Conservation (phyloP, 192 early-diverging fungal genomes). For the Diversispora epigaea region DNA sequence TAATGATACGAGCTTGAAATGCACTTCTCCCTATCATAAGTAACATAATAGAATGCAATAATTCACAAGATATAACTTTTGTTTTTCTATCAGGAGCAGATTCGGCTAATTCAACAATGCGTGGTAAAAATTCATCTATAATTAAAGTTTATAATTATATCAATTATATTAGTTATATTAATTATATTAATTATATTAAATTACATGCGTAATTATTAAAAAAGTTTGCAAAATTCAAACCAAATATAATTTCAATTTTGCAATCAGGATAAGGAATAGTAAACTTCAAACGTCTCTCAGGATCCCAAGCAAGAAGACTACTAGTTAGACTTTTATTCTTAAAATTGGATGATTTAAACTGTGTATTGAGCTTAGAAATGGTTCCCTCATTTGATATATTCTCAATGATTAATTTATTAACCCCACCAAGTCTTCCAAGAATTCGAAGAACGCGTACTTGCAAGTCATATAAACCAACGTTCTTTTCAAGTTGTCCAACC, state of each 20-base stretch:
- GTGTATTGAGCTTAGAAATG: background rate
- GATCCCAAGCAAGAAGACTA: constrained; percentile 66
- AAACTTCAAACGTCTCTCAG: constrained; percentile 56
- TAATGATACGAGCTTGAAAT: constrained; percentile 46
- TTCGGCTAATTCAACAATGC: constrained; percentile 75
- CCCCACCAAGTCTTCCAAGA: constrained; percentile 63
- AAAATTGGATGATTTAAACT: constrained; percentile 8
- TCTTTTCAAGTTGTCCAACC: constrained; percentile 22
- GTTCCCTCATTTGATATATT: background rate
- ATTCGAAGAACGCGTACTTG: constrained; percentile 62
- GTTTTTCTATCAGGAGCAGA: constrained; percentile 68
- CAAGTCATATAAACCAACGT: constrained; percentile 48
- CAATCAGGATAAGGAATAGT: constrained; percentile 68
- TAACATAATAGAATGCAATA: constrained; percentile 69
- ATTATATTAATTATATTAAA: background rate
- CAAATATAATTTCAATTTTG: constrained; percentile 63
- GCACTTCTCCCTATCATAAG: constrained; percentile 74
- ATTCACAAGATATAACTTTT: constrained; percentile 73
- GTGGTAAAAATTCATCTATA: constrained; percentile 72
- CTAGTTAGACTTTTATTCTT: constrained; percentile 27
- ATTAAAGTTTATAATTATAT: constrained; percentile 1
- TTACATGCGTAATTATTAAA: constrained; percentile 13
- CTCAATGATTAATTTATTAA: constrained; percentile 50
- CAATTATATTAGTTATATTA: background rate
- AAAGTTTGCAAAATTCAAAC: constrained; percentile 36